Percentiles rank a stretch among this genome's conserved stretches.
Evolutionary conservation across 441 rosid genomes (phyloP).

Genomic region (Biscutella laevigata): DNA sequence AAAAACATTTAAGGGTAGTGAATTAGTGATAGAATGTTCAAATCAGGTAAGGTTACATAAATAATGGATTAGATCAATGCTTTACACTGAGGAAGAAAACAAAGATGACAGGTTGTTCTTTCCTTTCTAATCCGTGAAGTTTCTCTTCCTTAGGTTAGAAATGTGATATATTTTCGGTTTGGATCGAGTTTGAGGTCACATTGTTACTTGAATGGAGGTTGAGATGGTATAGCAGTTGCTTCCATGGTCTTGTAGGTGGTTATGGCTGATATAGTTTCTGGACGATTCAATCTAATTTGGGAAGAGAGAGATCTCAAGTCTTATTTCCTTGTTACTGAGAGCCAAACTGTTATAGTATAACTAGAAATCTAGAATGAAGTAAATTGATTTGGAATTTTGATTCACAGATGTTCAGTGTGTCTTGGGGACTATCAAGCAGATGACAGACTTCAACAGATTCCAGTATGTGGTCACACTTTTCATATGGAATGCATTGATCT

Average conservation of each 20-base stretch:
- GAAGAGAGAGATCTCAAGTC: not conserved
- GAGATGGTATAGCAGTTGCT: not conserved
- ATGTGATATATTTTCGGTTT: not conserved
- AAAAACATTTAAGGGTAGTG: no score
- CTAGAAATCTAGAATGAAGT: not conserved
- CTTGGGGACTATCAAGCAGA: slow-evolving; percentile 74
- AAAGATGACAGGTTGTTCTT: not conserved
- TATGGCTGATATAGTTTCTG: no score
- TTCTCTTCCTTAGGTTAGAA: not conserved
- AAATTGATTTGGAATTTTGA: not conserved
- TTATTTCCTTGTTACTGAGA: not conserved
- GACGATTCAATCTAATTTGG: no score
- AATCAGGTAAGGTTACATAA: not conserved
- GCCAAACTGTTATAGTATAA: not conserved
- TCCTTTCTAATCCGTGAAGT: not conserved
- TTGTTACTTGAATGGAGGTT: not conserved
- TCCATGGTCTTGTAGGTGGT: not conserved
- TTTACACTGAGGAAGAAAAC: not conserved
- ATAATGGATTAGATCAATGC: not conserved
- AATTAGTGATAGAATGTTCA: not conserved
- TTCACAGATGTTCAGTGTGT: slow-evolving; percentile 70
- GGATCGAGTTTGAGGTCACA: not conserved
- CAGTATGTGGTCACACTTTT: slow-evolving; percentile 74
- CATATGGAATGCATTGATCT: slow-evolving; percentile 88
- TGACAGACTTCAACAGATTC: slow-evolving; percentile 77